phyloP scores from a whole-genome alignment of 2,329 filamentous ascomycete genomes.

The Monosporascus sp. region DNA sequence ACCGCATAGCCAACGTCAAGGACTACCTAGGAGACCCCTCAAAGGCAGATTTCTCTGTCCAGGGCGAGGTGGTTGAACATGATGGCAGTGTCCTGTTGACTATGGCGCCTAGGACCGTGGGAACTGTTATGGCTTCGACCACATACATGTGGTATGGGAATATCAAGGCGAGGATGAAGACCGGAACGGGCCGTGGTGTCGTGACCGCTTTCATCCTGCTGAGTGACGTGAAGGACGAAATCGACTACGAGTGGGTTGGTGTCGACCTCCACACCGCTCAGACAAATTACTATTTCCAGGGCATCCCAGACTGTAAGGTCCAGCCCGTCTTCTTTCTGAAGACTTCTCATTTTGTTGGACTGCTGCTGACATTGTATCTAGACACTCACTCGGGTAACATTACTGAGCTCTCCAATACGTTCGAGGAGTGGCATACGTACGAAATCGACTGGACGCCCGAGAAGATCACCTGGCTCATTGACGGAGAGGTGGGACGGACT shows the following conservation, averaged over 20 bases:
- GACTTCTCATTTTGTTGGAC: neutral
- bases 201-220: conserved; percentile 97
- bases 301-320: conserved; percentile 77
- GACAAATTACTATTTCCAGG: conserved; percentile 97
- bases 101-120: conserved; percentile 79
- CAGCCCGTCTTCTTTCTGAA: neutral
- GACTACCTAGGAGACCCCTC: conserved; percentile 82
- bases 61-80: conserved; percentile 66
- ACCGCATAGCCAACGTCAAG: conserved; percentile 64
- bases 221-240: conserved; percentile 95
- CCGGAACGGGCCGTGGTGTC: conserved; percentile 77
- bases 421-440: conserved; percentile 77
- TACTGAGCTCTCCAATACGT: conserved; percentile 59
- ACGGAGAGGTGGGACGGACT: conserved; percentile 71
- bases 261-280: conserved; percentile 71
- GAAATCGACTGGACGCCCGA: conserved; percentile 92
- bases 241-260: conserved; percentile 94
- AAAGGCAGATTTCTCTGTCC: conserved; percentile 81
- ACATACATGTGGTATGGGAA: conserved; percentile 97
- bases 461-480: conserved; percentile 77
- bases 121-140: conserved; percentile 78
- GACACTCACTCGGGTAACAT: conserved; percentile 74
- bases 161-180: conserved; percentile 79
- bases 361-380: conserved; percentile 30
- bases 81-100: conserved; percentile 73